Evolutionary conservation across 2,329 filamentous ascomycete species (phyloP).

Genomic region (Xylariaceae sp.): DNA sequence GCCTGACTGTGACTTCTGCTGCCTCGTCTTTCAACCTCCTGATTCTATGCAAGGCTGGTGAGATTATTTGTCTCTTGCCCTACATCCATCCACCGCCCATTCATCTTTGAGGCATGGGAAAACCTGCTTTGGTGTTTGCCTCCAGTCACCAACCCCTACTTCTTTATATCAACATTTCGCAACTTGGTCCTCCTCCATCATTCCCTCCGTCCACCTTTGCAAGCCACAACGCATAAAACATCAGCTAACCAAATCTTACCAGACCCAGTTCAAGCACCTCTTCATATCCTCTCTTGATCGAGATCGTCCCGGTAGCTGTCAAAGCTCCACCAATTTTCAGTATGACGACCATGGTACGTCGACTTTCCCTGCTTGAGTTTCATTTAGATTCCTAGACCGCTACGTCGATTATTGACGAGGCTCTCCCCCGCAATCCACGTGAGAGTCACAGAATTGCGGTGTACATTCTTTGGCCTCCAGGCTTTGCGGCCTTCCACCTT

Average conservation of each 20-base stretch:
- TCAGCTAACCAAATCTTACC: background rate
- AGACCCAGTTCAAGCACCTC: background rate
- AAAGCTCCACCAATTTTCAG: constrained; percentile 19
- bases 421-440: too few relatives aligned
- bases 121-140: too few relatives aligned
- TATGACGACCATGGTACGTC: constrained; percentile 33
- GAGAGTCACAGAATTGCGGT: constrained; percentile 17
- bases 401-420: constrained; percentile 1
- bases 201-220: background rate
- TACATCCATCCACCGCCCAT: too few relatives aligned
- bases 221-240: background rate
- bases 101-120: too few relatives aligned
- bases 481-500: too few relatives aligned
- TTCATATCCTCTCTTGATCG: background rate
- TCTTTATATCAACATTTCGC: background rate
- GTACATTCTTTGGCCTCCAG: too few relatives aligned
- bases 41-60: too few relatives aligned
- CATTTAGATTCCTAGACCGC: background rate
- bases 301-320: constrained; percentile 5
- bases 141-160: too few relatives aligned
- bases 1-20: background rate
- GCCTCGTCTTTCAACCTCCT: background rate
- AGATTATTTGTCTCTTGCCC: too few relatives aligned
- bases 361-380: background rate
- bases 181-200: background rate